Evolutionary conservation across 1,139 yeast genomes (phyloP).

Genomic region (Pichia sp.): DNA sequence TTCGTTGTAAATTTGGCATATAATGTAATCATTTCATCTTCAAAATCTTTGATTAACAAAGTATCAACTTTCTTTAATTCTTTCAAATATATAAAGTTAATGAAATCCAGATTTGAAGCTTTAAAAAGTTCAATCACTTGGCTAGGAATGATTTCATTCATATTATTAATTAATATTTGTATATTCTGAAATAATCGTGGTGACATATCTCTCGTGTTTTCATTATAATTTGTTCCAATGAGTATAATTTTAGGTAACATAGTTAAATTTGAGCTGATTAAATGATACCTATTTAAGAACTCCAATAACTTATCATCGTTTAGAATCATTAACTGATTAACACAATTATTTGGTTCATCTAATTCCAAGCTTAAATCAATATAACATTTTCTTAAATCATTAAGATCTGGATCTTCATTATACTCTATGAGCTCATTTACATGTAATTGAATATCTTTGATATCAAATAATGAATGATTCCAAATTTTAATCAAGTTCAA

Average conservation of each 20-base stretch:
- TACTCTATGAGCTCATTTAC: slow-evolving; percentile 41
- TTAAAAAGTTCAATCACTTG: slow-evolving; percentile 44
- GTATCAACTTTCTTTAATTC: slow-evolving; percentile 49
- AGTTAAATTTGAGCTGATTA: slow-evolving; percentile 44
- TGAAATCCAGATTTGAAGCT: slow-evolving; percentile 39
- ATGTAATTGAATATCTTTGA: slow-evolving; percentile 37
- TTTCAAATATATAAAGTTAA: slow-evolving; percentile 58
- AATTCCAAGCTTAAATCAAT: slow-evolving; percentile 52
- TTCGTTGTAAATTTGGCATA: slow-evolving; percentile 58
- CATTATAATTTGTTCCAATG: slow-evolving; percentile 35
- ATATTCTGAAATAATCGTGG: slow-evolving; percentile 40
- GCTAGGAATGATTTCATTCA: slow-evolving; percentile 57
- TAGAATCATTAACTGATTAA: slow-evolving; percentile 51
- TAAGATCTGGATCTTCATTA: slow-evolving; percentile 15
- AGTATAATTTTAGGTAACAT: slow-evolving; percentile 49
- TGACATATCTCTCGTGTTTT: slow-evolving; percentile 8
- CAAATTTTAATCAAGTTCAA: slow-evolving; percentile 44
- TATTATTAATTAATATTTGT: slow-evolving; percentile 51
- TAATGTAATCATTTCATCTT: slow-evolving; percentile 58
- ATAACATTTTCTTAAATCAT: slow-evolving; percentile 41
- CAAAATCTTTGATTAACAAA: slow-evolving; percentile 47
- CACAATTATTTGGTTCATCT: slow-evolving; percentile 57
- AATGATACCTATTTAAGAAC: slow-evolving; percentile 55
- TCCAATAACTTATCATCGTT: slow-evolving; percentile 51
- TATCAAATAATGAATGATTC: slow-evolving; percentile 53